Evolutionary conservation across 306 rosid species (phyloP), one percentile per base, ranked within the genome.

Genomic region (Sophora flavescens): DNA sequence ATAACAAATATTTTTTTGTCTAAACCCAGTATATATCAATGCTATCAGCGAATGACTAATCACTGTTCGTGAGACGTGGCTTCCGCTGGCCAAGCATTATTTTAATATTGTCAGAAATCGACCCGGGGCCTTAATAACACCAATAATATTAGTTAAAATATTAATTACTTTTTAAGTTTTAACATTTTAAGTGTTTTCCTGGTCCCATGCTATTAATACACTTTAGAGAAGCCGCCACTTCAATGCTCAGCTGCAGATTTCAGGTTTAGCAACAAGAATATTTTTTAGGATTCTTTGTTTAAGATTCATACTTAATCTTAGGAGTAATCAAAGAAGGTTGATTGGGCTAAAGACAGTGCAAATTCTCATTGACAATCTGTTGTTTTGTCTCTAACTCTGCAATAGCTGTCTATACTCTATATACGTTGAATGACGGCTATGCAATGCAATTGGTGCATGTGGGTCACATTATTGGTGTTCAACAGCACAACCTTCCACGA

Each of bases 401-500:
- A 39, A 39, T 35, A 18, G 8, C 26, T 18, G 12, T 47, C 80
- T 78, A 62, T 36, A 67, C 87, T 47, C 80, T 78, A 62, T 36
- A 67, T 89, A 33, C 88, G 7, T 47, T 87, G 90, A 80, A 84
- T 82, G 90, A 12, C 86, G 88, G 88, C 89, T 80, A 22, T 14
- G 66, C 22, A 22, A 22, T 22, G 22, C 59, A 14, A 26, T 26
- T 50, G 2, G 13, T 45, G 69, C 83, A 73, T 60, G 88, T 84
- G 80, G 78, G 61, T 39, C 84, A 74, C 50, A 1, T 65, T 65
- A 59, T 17, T 50, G 0, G 22, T 66, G 18, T 16, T 59, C 35
- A 59, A 59, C 59, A 13, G 2, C 62, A 13, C 56, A 22, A 63
- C 39, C 72, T 75, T 75, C 72, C 72, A 8, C 7, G 18, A 75